Evolutionary conservation across 116 monocot species (phyloP), one percentile per base, ranked within the genome.

Genomic region (Dioscorea cayenensis): DNA sequence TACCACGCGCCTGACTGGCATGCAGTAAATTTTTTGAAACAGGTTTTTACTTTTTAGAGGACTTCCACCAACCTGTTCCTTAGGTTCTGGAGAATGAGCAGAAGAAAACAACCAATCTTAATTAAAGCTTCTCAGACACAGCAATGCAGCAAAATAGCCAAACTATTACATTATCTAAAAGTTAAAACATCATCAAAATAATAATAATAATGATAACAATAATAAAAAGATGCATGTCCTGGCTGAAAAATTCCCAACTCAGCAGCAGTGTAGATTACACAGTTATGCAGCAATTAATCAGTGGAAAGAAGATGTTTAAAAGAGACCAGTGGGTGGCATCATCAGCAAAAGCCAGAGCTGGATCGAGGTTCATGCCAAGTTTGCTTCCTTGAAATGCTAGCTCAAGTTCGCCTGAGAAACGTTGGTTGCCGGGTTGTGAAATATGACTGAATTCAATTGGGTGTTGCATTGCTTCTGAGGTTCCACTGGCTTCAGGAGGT

Each of bases 391-490:
- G 87, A 19, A 90, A 74, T 73, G 86, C 90, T 17, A 87, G 71
- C 84, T 82, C 87, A 20, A 87, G 90, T 76, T 90, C 90, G 14
- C 84, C 78, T 5, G 87, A 82, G 69, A 82, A 84, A 0, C 68
- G 82, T 25, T 49, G 27, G 36, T 50, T 36, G 7, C 14, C 59
- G 3, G 67, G 4, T 64, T 58, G 76, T 25, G 19, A 55, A 12
- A 59, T 48, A n/a, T 78, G 76, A 1, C 68, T 74, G 7, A 79
- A 14, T 22, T 74, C 73, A 59, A 79, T 51, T 20, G 69, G 37
- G 14, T 70, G 81, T 19, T 67, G 75, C 12, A 63, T 61, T 64
- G 37, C 55, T 17, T 71, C 61, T 21, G 67, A 23, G 59, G 64
- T 49, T 60, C 50, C 62, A 61, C 60, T 36, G 1, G 73, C 64